Conservation (phyloP, 1,284 basidiomycete genomes). For the Agaricales sp. region DNA sequence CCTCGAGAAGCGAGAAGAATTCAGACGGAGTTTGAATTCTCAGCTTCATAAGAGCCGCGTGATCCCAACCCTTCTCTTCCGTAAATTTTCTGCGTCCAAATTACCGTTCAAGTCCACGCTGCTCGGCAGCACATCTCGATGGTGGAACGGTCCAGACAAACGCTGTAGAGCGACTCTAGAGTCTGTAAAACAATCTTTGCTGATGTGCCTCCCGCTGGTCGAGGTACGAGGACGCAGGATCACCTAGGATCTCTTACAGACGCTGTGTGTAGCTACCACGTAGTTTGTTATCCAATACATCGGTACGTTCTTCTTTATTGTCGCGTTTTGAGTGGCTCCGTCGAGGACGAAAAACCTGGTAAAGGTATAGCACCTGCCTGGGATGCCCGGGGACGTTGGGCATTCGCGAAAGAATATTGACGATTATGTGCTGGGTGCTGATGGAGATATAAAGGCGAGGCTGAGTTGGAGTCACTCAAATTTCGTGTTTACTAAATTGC, state of each 20-base stretch:
- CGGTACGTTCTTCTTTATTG: background rate
- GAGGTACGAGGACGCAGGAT: background rate
- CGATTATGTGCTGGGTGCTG: background rate
- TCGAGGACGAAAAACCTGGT: slow-evolving; percentile 2
- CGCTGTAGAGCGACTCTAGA: slow-evolving; percentile 34
- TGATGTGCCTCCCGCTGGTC: slow-evolving; percentile 1
- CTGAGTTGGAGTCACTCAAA: background rate
- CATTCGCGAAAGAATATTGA: background rate
- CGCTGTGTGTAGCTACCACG: background rate
- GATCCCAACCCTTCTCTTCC: background rate
- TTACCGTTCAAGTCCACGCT: background rate
- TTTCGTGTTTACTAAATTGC: too few relatives aligned
- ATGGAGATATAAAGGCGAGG: slow-evolving; percentile 2
- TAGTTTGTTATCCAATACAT: background rate
- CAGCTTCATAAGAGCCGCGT: background rate
- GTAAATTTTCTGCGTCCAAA: background rate
- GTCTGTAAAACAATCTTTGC: slow-evolving; percentile 2
- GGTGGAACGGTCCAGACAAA: slow-evolving; percentile 53
- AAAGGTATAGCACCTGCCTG: background rate
- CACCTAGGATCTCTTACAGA: slow-evolving; percentile 1
- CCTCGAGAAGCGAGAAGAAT: background rate
- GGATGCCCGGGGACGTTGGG: background rate
- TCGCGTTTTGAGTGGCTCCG: background rate
- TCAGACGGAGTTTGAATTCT: background rate
- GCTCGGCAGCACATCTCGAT: slow-evolving; percentile 11